These are phyloP conservation scores for Phytophthora constricta DNA, from an alignment of 352 stramenopile species.

Conservation along the genomic window DNA sequence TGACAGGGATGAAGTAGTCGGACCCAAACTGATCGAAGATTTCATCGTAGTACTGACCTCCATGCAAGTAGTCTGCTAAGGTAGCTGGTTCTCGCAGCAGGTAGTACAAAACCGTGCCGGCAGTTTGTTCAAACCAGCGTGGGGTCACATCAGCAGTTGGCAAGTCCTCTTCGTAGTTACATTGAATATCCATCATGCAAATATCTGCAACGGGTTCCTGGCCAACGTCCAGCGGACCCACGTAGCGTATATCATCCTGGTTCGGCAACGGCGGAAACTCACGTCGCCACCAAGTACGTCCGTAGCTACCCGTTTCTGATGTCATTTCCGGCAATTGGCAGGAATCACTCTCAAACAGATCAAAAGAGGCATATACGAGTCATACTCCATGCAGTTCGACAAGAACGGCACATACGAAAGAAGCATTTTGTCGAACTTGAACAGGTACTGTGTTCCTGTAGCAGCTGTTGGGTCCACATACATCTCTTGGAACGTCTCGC, in stretches of 20 bases:
- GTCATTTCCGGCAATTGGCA: conserved; percentile 90
- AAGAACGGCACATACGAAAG: conserved; percentile 97
- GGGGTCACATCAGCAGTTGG: conserved; percentile 88
- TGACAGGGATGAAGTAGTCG: conserved; percentile 96
- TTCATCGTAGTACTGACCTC: conserved; percentile 74
- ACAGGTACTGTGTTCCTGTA: conserved; percentile 57
- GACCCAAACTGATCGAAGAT: conserved; percentile 59
- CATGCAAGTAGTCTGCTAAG: conserved; percentile 88
- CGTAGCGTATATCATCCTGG: conserved; percentile 93
- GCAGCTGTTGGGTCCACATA: conserved; percentile 58
- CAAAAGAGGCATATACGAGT: conserved; percentile 96
- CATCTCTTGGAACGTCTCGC: conserved; percentile 96
- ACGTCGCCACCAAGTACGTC: conserved; percentile 76
- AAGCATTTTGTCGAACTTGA: conserved; percentile 84
- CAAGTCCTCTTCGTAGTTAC: conserved; percentile 94
- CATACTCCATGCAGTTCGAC: conserved; percentile 96
- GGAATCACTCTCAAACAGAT: conserved; percentile 91
- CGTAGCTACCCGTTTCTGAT: conserved; percentile 66
- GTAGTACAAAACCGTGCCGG: conserved; percentile 91
- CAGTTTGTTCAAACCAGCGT: conserved; percentile 95
- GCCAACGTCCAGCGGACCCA: conserved; percentile 90
- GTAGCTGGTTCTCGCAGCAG: conserved; percentile 92
- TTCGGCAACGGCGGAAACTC: conserved; percentile 90
- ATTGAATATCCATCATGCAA: conserved; percentile 91
- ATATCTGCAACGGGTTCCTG: conserved; percentile 92